Conservation (phyloP, 495 filamentous ascomycete genomes). For the Penicillium antarcticum region DNA sequence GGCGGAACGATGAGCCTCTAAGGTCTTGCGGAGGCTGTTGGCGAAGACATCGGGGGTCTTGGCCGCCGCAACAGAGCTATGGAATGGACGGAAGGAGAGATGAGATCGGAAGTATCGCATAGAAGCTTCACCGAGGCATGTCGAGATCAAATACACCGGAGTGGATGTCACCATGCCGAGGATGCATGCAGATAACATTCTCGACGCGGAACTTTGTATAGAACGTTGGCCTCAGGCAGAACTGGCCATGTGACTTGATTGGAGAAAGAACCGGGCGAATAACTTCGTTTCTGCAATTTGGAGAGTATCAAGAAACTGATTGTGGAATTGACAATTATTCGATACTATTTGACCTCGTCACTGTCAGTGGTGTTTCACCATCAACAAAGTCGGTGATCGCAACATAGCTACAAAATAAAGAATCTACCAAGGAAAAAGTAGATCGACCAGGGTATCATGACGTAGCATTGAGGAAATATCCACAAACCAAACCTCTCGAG, state of each 20-base stretch:
- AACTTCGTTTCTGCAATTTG: too few relatives aligned
- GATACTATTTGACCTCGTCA: too few relatives aligned
- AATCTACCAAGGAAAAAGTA: not conserved
- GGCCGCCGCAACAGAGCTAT: constrained; percentile 2
- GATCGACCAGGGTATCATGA: not conserved
- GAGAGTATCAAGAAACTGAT: too few relatives aligned
- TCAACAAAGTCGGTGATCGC: too few relatives aligned
- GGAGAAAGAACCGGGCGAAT: too few relatives aligned
- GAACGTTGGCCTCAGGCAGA: constrained; percentile 1
- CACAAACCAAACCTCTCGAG: not conserved
- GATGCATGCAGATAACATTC: constrained; percentile 6
- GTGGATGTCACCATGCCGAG: constrained; percentile 5
- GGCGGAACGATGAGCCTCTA: constrained; percentile 48
- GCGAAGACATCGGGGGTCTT: constrained; percentile 28
- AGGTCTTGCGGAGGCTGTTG: constrained; percentile 41
- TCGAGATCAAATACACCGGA: constrained; percentile 1
- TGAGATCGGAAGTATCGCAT: constrained; percentile 23
- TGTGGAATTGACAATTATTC: too few relatives aligned
- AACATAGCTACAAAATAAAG: too few relatives aligned
- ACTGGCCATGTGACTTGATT: not conserved
- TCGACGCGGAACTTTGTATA: constrained; percentile 11
- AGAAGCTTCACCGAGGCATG: constrained; percentile 15
- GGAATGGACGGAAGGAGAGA: constrained; percentile 15
- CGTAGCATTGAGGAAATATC: constrained; percentile 4
- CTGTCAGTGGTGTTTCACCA: too few relatives aligned